phyloP scores from a whole-genome alignment of 1,284 basidiomycete genomes.

The Moesziomyces globuligerus region DNA sequence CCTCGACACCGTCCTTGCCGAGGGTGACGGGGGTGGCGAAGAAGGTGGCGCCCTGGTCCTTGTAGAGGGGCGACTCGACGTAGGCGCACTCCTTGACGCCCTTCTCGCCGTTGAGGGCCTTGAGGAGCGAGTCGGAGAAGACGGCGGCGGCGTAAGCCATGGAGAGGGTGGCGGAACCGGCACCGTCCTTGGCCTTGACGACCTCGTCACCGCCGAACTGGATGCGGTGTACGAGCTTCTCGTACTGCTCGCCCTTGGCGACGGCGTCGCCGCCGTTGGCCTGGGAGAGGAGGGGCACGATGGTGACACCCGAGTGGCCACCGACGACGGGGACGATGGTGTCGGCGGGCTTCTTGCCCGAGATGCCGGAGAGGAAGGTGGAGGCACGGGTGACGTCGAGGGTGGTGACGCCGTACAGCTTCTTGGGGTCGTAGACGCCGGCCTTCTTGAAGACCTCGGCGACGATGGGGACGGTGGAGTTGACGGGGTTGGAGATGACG shows the following conservation, averaged over 20 bases:
- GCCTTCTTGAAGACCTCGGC: constrained; percentile 91
- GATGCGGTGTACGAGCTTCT: constrained; percentile 75
- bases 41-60: constrained; percentile 74
- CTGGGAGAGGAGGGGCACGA: constrained; percentile 95
- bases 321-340: constrained; percentile 90
- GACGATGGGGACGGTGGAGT: constrained; percentile 93
- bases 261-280: constrained; percentile 74
- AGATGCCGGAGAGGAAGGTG: constrained; percentile 84
- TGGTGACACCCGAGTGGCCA: constrained; percentile 95
- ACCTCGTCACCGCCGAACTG: constrained; percentile 97
- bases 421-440: constrained; percentile 86
- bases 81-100: constrained; percentile 85
- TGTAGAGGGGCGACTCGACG: constrained; percentile 82
- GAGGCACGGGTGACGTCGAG: constrained; percentile 96
- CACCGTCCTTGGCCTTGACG: constrained; percentile 89
- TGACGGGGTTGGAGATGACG: constrained; percentile 86
- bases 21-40: constrained; percentile 64
- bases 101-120: constrained; percentile 87
- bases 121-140: constrained; percentile 78
- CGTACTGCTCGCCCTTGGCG: constrained; percentile 73
- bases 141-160: constrained; percentile 79
- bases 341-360: constrained; percentile 71
- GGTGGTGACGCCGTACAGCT: constrained; percentile 83
- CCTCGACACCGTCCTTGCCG: constrained; percentile 63
- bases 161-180: constrained; percentile 84